Percentiles rank a stretch among this genome's conserved stretches.
These are phyloP conservation scores for Botrytis paeoniae DNA, from an alignment of 2,329 filamentous ascomycete species.

Conservation along the genomic window DNA sequence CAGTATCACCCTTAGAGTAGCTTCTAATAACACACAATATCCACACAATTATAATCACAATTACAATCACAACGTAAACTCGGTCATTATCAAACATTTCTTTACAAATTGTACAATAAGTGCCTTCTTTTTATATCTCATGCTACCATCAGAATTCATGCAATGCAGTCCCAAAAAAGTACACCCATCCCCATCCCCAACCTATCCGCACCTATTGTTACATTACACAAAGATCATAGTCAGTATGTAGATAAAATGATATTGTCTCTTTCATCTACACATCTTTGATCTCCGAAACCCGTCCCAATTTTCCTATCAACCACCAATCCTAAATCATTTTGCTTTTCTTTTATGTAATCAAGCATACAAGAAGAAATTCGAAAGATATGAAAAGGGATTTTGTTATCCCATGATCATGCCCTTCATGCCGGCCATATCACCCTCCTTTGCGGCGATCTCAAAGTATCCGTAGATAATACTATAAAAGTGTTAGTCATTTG, in stretches of 20 bases:
- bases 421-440: slow-evolving; percentile 82
- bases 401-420: slow-evolving; percentile 68
- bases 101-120: slow-evolving; percentile 10
- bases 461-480: slow-evolving; percentile 99
- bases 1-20: neutral
- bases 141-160: slow-evolving; percentile 6
- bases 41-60: neutral
- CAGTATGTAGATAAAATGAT: slow-evolving; percentile 16
- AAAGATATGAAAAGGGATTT: slow-evolving; percentile 23
- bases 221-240: slow-evolving; percentile 14
- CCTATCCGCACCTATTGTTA: slow-evolving; percentile 6
- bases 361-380: slow-evolving; percentile 30
- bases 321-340: slow-evolving; percentile 12
- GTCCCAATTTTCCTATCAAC: neutral
- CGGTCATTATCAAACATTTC: neutral
- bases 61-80: neutral
- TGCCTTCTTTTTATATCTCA: neutral
- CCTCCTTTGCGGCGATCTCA: slow-evolving; percentile 98
- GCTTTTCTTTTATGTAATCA: slow-evolving; percentile 19
- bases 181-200: neutral
- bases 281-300: slow-evolving; percentile 3
- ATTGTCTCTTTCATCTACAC: slow-evolving; percentile 3
- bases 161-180: slow-evolving; percentile 8
- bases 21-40: neutral
- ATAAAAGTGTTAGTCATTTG: slow-evolving; percentile 39